Base-by-base conservation (phyloP, 202 grass and related monocot species). In the Panicum hallii region DNA sequence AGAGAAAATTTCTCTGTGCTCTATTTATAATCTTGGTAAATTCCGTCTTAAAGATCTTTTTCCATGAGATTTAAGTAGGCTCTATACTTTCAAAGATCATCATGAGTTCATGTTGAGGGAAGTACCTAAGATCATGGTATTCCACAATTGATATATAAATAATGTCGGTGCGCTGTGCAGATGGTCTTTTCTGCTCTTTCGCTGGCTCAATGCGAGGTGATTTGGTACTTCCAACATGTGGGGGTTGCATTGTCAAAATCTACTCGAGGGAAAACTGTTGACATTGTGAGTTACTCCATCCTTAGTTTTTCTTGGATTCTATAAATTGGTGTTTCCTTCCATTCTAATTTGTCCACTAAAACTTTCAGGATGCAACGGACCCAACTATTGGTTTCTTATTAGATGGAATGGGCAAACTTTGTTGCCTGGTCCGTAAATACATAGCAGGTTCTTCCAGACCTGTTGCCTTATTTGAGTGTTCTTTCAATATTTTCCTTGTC, bases 161-260 rank as follows among this genome's bases (percentile, higher is more conserved):
- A 64, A 74, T 63, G 77, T 73, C 44, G 38, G 1, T 36, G 73
- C 65, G 74, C 65, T 83, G 34, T 85, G 83, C 90, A 98, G 96
- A 98, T 98, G 96, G 93, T 95, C 69, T 98, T 95, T 87, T 98
- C 96, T 87, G 96, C 96, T 79, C 89, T 98, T 87, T 91, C 96
- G 86, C 85, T 98, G 83, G 91, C 91, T 82, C 91, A 95, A 55
- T 93, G 80, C 56, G 96, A 98, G 83, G 90, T 95, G 82, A 82
- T 98, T 89, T 98, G 96, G 96, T 98, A 98, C 83, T 98, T 98
- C 57, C 91, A 98, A 83, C 96, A 95, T 78, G 87, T 95, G 67
- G 96, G 96, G 47, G 77, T 98, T 87, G 85, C 90, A 67, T 90
- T 92, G 61, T 95, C 91, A 84, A 98, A 93, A 67, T 90, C 88